Conservation (phyloP, 2,329 filamentous ascomycete species). For the Calonectria pseudoturangicola region DNA sequence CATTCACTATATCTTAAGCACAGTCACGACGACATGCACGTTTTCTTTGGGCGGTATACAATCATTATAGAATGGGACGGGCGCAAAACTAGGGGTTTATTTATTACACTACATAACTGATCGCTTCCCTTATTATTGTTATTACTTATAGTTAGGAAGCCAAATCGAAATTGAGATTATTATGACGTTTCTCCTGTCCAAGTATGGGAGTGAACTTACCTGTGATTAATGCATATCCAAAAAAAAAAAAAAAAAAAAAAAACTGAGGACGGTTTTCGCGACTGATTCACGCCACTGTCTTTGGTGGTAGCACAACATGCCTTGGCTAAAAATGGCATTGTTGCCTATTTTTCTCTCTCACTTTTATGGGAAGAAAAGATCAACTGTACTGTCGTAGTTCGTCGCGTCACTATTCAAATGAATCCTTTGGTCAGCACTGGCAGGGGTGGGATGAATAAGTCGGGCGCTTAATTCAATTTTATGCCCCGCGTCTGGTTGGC, state of each 20-base stretch:
- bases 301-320: too few species aligned
- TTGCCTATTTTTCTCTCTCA: too few species aligned
- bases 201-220: neutral
- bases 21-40: slow-evolving; percentile 43
- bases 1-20: slow-evolving; percentile 16
- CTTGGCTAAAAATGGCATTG: too few species aligned
- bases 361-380: too few species aligned
- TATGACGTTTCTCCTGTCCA: neutral
- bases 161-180: slow-evolving; percentile 11
- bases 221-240: too few species aligned
- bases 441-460: slow-evolving; percentile 13
- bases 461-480: slow-evolving; percentile 24
- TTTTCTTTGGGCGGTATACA: slow-evolving; percentile 36
- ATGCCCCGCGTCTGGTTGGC: slow-evolving; percentile 57
- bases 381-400: too few species aligned
- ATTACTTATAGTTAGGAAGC: neutral
- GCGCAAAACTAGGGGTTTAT: slow-evolving; percentile 29
- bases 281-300: too few species aligned
- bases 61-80: slow-evolving; percentile 39
- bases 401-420: too few species aligned
- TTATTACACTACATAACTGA: slow-evolving; percentile 3
- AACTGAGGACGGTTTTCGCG: too few species aligned
- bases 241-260: too few species aligned
- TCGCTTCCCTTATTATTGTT: too few species aligned
- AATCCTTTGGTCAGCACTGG: too few species aligned